Base-by-base conservation (phyloP, 148 eudicot species). In the Cornus kousa region DNA sequence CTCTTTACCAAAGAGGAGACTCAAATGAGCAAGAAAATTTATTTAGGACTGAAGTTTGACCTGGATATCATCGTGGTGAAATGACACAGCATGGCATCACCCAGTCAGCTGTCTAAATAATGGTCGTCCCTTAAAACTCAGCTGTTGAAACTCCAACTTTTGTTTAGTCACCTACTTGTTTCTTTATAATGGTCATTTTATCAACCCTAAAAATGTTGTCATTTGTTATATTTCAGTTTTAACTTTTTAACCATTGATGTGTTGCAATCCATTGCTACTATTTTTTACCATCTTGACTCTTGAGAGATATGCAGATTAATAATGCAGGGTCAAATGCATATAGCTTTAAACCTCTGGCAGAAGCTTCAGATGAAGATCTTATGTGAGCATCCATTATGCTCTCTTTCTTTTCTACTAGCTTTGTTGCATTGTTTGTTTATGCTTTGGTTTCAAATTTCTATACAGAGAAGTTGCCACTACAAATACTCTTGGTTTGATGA, bases 311-410 rank as follows among this genome's bases (percentile, higher is more conserved):
- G 91, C 99, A 95, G 99, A 93, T 95, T 75, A 95, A 95, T 87
- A 95, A 95, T 95, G 99, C 99, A 80, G 99, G 99, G 88, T 95
- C 99, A 78, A 95, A 95, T 90, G 99, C 99, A 69, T 95, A 95
- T 80, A 90, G 94, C 88, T 93, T 74, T 84, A 95, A 95, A 80
- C 99, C 97, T 35, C 86, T 95, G 78, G 85, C 93, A 79, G 99
- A 95, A 87, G 97, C 99, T 85, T 91, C 97, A 69, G 99, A 95
- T 83, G 91, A 95, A 78, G 99, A 95, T 86, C 94, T 95, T 75
- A 88, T 93, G 99, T 95, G 80, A 82, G 90, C 79, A 78, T 74
- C 64, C 48, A 39, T 22, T 82, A 7, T 74, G 39, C 48, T 68
- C 24, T 75, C 17, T 17, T 31, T 57, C 14, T 68, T 70, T 65